Evolutionary conservation across 257 asterid genomes (phyloP), one percentile per base, ranked within the genome.

Genomic region (Solanum pinnatisectum): DNA sequence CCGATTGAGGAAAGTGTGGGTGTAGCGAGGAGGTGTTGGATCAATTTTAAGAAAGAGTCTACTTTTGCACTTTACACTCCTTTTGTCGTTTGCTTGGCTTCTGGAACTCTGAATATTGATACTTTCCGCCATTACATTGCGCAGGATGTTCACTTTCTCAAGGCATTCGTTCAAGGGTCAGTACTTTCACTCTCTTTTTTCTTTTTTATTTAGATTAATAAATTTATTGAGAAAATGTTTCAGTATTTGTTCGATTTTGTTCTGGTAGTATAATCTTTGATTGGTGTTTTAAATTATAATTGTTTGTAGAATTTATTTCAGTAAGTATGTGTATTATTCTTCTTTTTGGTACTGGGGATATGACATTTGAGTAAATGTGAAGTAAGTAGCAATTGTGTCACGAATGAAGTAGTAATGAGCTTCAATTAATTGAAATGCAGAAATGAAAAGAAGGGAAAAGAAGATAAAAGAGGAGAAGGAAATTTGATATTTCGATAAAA

Each of bases 111-210:
- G 87, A 86, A 95, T 36, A 84, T 93, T 63, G 95, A 94, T 5
- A 40, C 93, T 20, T 97, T 97, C 90, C 93, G 98, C 87, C 93
- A 92, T 84, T 97, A 92, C 90, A 91, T 97, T 84, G 92, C 95
- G 52, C 99, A 97, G 93, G 99, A 97, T 88, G 93, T 89, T 73
- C 91, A 94, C 91, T 96, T 97, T 87, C 93, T 97, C 49, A 93
- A 92, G 42, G 93, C 98, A 82, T 97, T 93, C 79, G 95, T 88
- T 23, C 90, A 92, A 91, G 99, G 98, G 99, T 97, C 79, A 91
- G 96, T 90, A 65, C 52, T 86, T 84, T 35, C 81, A 60, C 87
- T 85, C 42, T 68, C n/a, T 39, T 30, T 44, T 87, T 84, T 2
- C n/a, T 36, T 86, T 68, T 59, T 10, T 20, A 6, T 14, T 27